phyloP scores from a whole-genome alignment of 1,284 basidiomycete species.

The Tetrapyrgos nigripes region DNA sequence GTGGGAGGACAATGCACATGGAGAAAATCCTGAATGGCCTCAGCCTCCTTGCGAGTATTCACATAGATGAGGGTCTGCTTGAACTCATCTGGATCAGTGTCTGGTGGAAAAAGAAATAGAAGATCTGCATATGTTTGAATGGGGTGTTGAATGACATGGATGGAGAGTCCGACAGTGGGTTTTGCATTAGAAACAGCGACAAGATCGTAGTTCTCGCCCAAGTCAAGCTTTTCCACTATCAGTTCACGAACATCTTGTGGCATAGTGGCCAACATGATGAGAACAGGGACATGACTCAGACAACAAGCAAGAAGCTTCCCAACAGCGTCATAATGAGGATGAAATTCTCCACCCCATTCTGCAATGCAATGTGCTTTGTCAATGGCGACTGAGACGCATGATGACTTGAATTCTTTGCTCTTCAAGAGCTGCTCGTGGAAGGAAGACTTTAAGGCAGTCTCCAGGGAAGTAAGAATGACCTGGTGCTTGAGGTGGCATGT shows the following conservation, averaged over 20 bases:
- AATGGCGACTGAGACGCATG: slow-evolving; percentile 1
- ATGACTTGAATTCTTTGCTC: background rate
- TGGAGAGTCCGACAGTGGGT: slow-evolving; percentile 21
- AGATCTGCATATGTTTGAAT: slow-evolving; percentile 18
- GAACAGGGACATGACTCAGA: slow-evolving; percentile 18
- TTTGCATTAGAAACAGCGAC: slow-evolving; percentile 23
- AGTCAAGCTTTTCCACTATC: slow-evolving; percentile 7
- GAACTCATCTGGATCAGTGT: slow-evolving; percentile 15
- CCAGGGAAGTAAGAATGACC: background rate
- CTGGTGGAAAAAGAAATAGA: slow-evolving; percentile 11
- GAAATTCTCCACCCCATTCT: slow-evolving; percentile 21
- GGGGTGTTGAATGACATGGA: slow-evolving; percentile 21
- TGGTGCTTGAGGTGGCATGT: background rate
- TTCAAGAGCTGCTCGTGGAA: background rate
- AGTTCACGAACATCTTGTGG: slow-evolving; percentile 18
- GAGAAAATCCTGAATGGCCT: slow-evolving; percentile 21
- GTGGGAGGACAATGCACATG: slow-evolving; percentile 6
- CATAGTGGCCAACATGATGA: slow-evolving; percentile 22
- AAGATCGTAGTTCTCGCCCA: slow-evolving; percentile 5
- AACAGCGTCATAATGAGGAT: slow-evolving; percentile 13
- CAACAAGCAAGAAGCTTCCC: slow-evolving; percentile 10
- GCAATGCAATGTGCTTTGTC: slow-evolving; percentile 23
- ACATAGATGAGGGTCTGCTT: slow-evolving; percentile 23
- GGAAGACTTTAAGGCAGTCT: background rate
- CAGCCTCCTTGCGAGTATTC: slow-evolving; percentile 8